Percentiles rank a stretch among this genome's conserved stretches.
phyloP scores from a whole-genome alignment of 805 yeast species.

The Lipomyces spencermartinsiae region DNA sequence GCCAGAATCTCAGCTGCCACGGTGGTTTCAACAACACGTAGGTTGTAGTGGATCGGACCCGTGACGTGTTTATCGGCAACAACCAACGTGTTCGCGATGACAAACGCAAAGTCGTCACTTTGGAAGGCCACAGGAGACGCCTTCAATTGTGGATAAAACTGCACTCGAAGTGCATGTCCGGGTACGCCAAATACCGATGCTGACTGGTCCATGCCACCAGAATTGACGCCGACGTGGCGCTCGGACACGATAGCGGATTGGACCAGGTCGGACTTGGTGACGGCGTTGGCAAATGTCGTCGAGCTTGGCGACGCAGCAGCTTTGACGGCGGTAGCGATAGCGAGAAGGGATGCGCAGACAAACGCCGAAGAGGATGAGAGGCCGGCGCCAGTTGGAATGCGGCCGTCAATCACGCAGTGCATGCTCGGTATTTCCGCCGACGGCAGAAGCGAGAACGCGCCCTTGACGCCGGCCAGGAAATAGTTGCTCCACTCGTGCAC shows the following conservation, averaged over 20 bases:
- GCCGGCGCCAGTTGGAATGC: constrained; percentile 76
- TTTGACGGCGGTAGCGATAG: constrained; percentile 61
- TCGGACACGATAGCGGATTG: constrained; percentile 68
- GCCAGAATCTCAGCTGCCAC: constrained; percentile 70
- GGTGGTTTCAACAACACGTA: constrained; percentile 74
- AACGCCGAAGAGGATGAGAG: constrained; percentile 75
- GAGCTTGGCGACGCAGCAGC: constrained; percentile 5
- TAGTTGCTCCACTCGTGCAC: constrained; percentile 69
- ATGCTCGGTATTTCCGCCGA: constrained; percentile 48
- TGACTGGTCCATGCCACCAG: constrained; percentile 83
- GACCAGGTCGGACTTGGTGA: constrained; percentile 61
- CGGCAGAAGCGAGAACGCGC: constrained; percentile 56
- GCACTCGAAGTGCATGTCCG: constrained; percentile 63
- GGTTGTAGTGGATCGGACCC: constrained; percentile 70
- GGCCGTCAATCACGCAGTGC: constrained; percentile 62
- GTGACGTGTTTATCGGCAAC: constrained; percentile 71
- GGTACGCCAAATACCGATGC: constrained; percentile 70
- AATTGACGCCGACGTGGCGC: constrained; percentile 74
- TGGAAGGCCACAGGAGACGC: constrained; percentile 60
- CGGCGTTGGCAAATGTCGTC: constrained; percentile 25
- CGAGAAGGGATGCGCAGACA: constrained; percentile 67
- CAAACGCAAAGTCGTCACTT: constrained; percentile 56
- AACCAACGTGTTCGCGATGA: constrained; percentile 68
- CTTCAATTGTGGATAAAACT: constrained; percentile 63
- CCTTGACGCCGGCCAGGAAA: constrained; percentile 68